Evolutionary conservation across 495 filamentous ascomycete genomes (phyloP), one percentile per base, ranked within the genome.

Genomic region (Xeromyces bisporus): DNA sequence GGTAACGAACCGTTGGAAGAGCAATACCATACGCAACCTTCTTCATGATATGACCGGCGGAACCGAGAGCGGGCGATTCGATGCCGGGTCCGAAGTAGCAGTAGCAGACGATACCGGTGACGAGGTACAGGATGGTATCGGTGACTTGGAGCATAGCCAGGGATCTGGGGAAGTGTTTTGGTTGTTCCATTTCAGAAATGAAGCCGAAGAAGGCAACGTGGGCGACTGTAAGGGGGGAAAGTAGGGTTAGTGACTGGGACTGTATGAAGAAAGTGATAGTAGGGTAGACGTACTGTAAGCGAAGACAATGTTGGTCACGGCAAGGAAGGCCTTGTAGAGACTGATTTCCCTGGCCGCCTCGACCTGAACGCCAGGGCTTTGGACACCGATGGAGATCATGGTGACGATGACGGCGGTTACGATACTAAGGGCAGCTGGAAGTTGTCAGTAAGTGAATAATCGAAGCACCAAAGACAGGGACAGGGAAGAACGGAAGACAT

Each of bases 21-120:
- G 80, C 80, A 35, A 89, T 51, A 12, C 80, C 81, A 44, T 76
- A 89, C 4, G 80, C 75, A 28, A 60, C 41, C 56, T 84, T 85
- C 38, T 69, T 67, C 18, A 87, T 46, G 0, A 70, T 15, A 0
- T 58, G 56, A 7, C 68, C 64, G 9, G 75, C 62, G 0, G 77
- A 77, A 10, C 69, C 64, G 2, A 89, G 64, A 3, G 80, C 80
- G 0, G 82, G 82, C 0, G 75, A 75, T 18, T 56, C 38, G 28
- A 89, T 80, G n/a, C 58, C 52, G 3, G 50, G 51, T n/a, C 83
- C 82, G 6, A 73, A 71, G 44, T 72, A 91, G 44, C 50, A 51
- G 53, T 87, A 91, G 40, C 82, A 72, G 2, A 62, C 37, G 14
- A 62, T 34, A 1, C 58, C 48, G 2, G 48, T 49, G 23, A 58